Conservation (phyloP, 139 green algal genomes). For the Auxenochlorella pyrenoidosa region DNA sequence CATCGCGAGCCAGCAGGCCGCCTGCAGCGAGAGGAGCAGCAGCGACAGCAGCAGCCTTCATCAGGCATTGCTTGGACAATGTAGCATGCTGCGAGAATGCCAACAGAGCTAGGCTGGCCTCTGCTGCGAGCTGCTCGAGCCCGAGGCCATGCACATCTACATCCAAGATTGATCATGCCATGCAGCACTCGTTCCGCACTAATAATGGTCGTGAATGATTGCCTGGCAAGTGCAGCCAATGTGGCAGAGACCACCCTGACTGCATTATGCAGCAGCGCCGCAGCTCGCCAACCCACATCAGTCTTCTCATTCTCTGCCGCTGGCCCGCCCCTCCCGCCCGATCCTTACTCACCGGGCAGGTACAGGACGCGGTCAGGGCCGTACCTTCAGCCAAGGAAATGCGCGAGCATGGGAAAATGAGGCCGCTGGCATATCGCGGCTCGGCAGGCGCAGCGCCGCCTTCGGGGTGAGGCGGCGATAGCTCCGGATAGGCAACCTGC, state of each 20-base stretch:
- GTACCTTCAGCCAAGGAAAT: conserved; percentile 42
- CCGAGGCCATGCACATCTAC: no score
- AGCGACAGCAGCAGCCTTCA: neutral
- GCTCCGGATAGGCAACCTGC: neutral
- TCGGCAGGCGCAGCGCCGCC: neutral
- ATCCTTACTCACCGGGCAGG: conserved; percentile 65
- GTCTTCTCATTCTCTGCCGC: no score
- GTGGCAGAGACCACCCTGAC: no score
- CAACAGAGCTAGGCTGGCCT: neutral
- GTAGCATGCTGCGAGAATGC: neutral
- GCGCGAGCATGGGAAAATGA: neutral
- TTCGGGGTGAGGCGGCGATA: conserved; percentile 1
- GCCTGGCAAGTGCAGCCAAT: no score
- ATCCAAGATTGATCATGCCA: no score
- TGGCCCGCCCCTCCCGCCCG: neutral
- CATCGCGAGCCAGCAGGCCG: conserved; percentile 82
- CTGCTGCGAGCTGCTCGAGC: no score
- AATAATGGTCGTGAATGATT: no score
- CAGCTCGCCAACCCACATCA: no score
- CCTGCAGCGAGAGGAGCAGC: neutral
- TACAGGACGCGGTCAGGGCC: conserved; percentile 86
- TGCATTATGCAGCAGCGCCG: no score
- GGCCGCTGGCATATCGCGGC: neutral
- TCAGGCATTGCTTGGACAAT: neutral
- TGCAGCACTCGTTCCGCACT: no score